phyloP scores from a whole-genome alignment of 1,284 basidiomycete genomes.

The Schizophyllum commune region DNA sequence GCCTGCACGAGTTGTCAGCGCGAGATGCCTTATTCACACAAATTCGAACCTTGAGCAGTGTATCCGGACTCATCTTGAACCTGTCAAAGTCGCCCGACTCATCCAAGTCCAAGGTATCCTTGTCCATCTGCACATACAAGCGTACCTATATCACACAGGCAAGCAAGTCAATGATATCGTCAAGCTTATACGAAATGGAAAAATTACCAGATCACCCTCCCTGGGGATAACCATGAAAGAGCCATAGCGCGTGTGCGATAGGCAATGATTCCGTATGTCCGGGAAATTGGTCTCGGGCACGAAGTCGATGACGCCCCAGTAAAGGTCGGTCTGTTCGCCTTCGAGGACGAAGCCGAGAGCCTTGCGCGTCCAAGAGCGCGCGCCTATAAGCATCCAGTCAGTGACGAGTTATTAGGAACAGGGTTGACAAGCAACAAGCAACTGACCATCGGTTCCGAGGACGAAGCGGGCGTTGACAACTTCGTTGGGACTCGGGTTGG shows the following conservation, averaged over 20 bases:
- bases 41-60: background rate
- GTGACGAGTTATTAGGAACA: no score
- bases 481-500: background rate
- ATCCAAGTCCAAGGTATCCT: background rate
- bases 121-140: slow-evolving; percentile 5
- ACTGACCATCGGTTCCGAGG: slow-evolving; percentile 16
- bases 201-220: slow-evolving; percentile 14
- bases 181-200: no score
- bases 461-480: slow-evolving; percentile 15
- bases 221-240: slow-evolving; percentile 15
- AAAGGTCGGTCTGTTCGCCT: slow-evolving; percentile 16
- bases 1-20: slow-evolving; percentile 7
- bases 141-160: slow-evolving; percentile 11
- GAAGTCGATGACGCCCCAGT: slow-evolving; percentile 19
- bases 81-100: background rate
- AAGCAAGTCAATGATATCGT: no score
- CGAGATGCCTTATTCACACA: no score
- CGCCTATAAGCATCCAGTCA: slow-evolving; percentile 16
- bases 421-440: no score
- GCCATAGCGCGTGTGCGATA: slow-evolving; percentile 14
- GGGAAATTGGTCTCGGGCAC: slow-evolving; percentile 18
- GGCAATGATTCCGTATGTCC: slow-evolving; percentile 15
- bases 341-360: slow-evolving; percentile 17
- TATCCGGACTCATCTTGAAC: background rate
- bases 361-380: slow-evolving; percentile 20